Conservation (phyloP, 1,139 yeast species). For the Yamadazyma aaseri region DNA sequence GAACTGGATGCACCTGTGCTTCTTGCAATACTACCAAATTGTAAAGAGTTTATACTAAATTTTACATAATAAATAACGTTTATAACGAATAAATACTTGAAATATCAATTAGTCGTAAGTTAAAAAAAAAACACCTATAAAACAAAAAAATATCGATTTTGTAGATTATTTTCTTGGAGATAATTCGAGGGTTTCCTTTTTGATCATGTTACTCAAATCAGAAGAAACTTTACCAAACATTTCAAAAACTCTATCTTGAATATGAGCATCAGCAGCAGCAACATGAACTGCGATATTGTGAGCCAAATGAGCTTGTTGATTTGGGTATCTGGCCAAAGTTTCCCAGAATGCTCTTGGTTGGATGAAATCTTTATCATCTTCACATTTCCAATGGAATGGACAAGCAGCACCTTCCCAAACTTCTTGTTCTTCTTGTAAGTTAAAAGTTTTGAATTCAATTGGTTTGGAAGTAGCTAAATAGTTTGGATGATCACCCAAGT, state of each 20-base stretch:
- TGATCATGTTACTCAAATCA: conserved; percentile 57
- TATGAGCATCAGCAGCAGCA: conserved; percentile 63
- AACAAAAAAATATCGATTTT: neutral
- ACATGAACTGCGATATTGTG: conserved; percentile 82
- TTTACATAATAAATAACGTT: neutral
- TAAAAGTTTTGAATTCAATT: conserved; percentile 44
- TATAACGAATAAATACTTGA: conserved; percentile 1
- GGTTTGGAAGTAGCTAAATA: conserved; percentile 64
- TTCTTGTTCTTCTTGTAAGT: conserved; percentile 67
- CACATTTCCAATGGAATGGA: conserved; percentile 79
- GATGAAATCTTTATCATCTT: conserved; percentile 67
- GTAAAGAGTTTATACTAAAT: conserved; percentile 10
- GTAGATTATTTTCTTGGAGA: conserved; percentile 48
- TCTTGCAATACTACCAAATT: conserved; percentile 41
- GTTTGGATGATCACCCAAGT: conserved; percentile 84
- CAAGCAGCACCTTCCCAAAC: conserved; percentile 86
- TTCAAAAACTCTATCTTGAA: conserved; percentile 78
- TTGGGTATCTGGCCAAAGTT: conserved; percentile 70
- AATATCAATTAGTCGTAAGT: neutral
- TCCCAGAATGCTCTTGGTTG: conserved; percentile 67
- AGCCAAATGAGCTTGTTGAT: conserved; percentile 81
- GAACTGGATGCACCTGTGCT: conserved; percentile 39
- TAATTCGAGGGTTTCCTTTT: conserved; percentile 58
- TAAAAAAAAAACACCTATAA: neutral
- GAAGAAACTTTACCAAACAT: conserved; percentile 74